Base-by-base conservation (phyloP, 805 yeast species). In the Candida maris region DNA sequence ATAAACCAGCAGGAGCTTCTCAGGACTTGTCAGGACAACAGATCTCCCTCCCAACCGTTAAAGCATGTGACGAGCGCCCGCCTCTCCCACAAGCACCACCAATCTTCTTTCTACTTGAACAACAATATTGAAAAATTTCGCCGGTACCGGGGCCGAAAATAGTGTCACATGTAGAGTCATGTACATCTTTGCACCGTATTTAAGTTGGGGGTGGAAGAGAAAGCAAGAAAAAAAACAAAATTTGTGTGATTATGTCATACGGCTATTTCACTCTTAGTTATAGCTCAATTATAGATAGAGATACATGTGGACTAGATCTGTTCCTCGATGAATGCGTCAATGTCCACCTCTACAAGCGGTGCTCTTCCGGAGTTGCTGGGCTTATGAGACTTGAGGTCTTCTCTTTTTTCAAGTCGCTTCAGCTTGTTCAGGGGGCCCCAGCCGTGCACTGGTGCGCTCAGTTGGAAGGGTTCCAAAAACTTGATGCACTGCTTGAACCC, bases 351-450 rank as follows among this genome's bases (percentile, higher is more conserved):
- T 37, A 71, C 65, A 46, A 85, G 65, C 44, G 79, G 79, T 28
- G 83, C 82, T 46, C 75, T 69, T 34, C 83, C 79, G 21, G 84
- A 72, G 49, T 81, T 74, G 45, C 79, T 73, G 37, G 72, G 64
- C 34, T 65, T 64, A 44, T 65, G 69, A 23, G 57, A 54, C 45
- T 70, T 65, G 42, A 71, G 65, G 51, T 72, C 74, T 52, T 73
- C 75, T 44, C 68, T 69, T 49, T 75, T 67, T 51, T 77, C 76
- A 38, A 83, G 53, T 60, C 77, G 78, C 52, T 77, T 78, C 57
- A 85, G 70, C 57, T 77, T 81, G 39, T 78, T 77, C 51, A 81
- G 68, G 14, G 93, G 84, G 31, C 83, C 79, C 74, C 80, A 81
- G 18, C 93, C 93, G 41, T 73, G 70, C 30, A 81, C 78, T 24